phyloP scores from a whole-genome alignment of 1,139 yeast genomes.

The Candida buenavistaensis region DNA sequence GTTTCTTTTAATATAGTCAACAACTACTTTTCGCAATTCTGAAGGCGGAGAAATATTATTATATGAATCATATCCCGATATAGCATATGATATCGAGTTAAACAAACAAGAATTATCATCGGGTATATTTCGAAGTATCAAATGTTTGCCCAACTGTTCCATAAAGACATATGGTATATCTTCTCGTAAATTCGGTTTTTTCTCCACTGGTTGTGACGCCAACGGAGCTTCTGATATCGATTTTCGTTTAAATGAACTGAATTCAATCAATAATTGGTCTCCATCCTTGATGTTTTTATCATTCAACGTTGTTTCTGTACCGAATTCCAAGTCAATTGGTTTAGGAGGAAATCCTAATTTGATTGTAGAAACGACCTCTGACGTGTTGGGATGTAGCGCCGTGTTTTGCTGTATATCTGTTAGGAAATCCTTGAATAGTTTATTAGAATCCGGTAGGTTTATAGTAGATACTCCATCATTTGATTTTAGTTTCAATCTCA shows the following conservation, averaged over 20 bases:
- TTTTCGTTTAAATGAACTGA: conserved; percentile 11
- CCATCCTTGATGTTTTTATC: conserved; percentile 54
- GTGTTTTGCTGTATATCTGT: conserved; percentile 15
- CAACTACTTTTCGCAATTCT: conserved; percentile 50
- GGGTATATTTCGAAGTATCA: conserved; percentile 61
- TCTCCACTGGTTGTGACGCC: conserved; percentile 6
- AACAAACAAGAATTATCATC: conserved; percentile 83
- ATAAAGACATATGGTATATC: conserved; percentile 32
- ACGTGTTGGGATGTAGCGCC: conserved; percentile 16
- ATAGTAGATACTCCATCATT: conserved; percentile 19
- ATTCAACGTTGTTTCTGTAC: conserved; percentile 19
- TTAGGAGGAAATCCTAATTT: conserved; percentile 66
- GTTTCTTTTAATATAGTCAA: conserved; percentile 42
- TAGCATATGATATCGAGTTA: conserved; percentile 62
- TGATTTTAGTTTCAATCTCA: conserved; percentile 28
- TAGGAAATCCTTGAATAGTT: conserved; percentile 19
- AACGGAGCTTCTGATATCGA: conserved; percentile 2
- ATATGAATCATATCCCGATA: conserved; percentile 29
- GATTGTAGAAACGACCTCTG: conserved; percentile 22
- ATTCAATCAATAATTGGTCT: conserved; percentile 52
- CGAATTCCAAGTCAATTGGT: conserved; percentile 30
- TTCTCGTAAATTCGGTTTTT: conserved; percentile 10
- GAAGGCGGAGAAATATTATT: conserved; percentile 27
- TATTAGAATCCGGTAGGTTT: conserved; percentile 13
- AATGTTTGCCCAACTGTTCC: conserved; percentile 20